Percentiles rank a stretch among this genome's conserved stretches.
phyloP scores from a whole-genome alignment of 768 basidiomycete genomes.

The Boletus huronensis region DNA sequence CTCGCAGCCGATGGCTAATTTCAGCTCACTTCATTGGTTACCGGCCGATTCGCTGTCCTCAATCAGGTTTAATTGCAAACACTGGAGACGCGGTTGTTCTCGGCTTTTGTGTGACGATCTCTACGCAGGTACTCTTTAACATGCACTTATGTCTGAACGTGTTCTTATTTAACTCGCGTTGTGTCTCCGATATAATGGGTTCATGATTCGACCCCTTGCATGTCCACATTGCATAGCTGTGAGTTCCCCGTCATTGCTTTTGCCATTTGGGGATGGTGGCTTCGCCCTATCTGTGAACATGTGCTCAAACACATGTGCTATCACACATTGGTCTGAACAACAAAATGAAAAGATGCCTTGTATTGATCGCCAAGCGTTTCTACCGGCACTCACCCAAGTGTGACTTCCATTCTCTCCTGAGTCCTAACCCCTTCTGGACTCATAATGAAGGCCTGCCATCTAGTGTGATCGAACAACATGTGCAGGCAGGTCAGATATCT shows the following conservation, averaged over 20 bases:
- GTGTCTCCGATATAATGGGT: background rate
- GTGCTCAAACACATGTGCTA: constrained; percentile 19
- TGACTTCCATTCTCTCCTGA: constrained; percentile 27
- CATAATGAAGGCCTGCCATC: constrained; percentile 24
- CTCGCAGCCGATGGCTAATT: constrained; percentile 17
- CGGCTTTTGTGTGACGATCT: background rate
- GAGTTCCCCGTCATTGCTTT: constrained; percentile 24
- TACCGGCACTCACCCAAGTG: constrained; percentile 5
- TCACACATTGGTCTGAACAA: constrained; percentile 5
- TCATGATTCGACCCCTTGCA: constrained; percentile 5
- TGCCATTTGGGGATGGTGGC: constrained; percentile 14
- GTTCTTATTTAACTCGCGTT: background rate
- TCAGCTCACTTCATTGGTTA: constrained; percentile 6
- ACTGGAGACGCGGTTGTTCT: background rate
- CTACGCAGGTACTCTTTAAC: background rate
- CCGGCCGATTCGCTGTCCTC: background rate
- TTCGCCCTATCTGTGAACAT: constrained; percentile 13
- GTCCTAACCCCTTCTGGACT: constrained; percentile 14
- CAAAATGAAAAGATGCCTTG: constrained; percentile 25
- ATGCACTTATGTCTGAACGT: background rate
- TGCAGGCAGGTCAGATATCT: constrained; percentile 10
- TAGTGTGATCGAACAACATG: constrained; percentile 17
- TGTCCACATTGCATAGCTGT: background rate
- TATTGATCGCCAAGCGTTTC: constrained; percentile 20
- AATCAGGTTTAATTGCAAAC: constrained; percentile 4